Conservation (phyloP, 1,284 basidiomycete genomes). For the Prillingera fragicola region DNA sequence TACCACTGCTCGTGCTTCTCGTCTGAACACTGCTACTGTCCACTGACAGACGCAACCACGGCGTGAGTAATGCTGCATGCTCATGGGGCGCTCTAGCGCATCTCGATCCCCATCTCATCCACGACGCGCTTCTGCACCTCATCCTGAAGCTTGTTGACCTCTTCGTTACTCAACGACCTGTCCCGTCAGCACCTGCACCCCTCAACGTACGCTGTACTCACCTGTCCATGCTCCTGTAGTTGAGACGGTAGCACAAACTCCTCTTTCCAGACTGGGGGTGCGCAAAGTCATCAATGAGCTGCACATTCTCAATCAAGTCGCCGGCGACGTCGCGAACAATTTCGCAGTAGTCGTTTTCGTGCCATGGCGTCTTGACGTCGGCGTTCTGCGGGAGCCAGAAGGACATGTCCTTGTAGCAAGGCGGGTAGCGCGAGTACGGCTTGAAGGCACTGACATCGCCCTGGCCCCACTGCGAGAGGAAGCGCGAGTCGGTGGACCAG, state of each 20-base stretch:
- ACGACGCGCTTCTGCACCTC: conserved; percentile 48
- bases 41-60: too few relatives aligned
- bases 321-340: conserved; percentile 86
- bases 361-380: conserved; percentile 50
- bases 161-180: conserved; percentile 82
- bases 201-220: conserved; percentile 35
- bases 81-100: conserved; percentile 46
- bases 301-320: conserved; percentile 85
- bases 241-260: conserved; percentile 84
- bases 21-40: too few relatives aligned
- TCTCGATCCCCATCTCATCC: conserved; percentile 50
- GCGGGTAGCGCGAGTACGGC: conserved; percentile 83
- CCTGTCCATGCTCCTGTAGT: conserved; percentile 97
- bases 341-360: conserved; percentile 97
- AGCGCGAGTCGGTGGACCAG: conserved; percentile 87
- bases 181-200: background rate
- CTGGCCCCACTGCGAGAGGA: conserved; percentile 75
- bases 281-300: conserved; percentile 81
- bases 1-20: too few relatives aligned
- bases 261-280: conserved; percentile 80
- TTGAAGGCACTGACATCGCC: conserved; percentile 75
- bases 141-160: conserved; percentile 72
- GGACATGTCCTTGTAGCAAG: conserved; percentile 82
- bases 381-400: conserved; percentile 67
- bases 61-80: too few relatives aligned